Base-by-base conservation (phyloP, 805 yeast species). In the Kuraishia floccosa region DNA sequence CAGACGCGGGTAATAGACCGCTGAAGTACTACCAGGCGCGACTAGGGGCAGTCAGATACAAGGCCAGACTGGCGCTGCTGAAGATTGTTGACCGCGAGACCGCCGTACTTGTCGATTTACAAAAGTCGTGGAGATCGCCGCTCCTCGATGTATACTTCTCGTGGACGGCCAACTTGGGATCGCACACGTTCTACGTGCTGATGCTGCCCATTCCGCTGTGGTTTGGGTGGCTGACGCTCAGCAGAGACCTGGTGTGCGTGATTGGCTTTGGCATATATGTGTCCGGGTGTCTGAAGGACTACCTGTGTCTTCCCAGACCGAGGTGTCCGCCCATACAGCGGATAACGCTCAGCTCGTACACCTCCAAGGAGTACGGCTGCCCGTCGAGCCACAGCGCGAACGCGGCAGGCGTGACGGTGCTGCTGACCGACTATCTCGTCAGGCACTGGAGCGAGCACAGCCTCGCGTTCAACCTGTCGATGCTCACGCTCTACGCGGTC, bases 301-400 rank as follows among this genome's bases (percentile, higher is more conserved):
- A 65, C 41, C 63, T 86, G 43, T 89, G 97, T 47, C 60, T 89
- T 30, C 98, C 98, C 14, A 63, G 98, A 37, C 98, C 98, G 2
- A 56, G 72, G 36, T 78, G 94, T 2, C 97, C 98, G 2, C 97
- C 98, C 0, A 54, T 89, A 25, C 83, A 78, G 47, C 65, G 98
- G 44, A 76, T 89, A 42, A 86, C 97, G 7, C 68, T 89, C 74
- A 76, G 87, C 35, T 78, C 80, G n/a, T 83, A 84, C 41, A 91
- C 97, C 0, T 71, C 94, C 3, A 73, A 79, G 44, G 98, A 89
- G 51, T 89, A 89, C 52, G 98, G 98, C 3, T 85, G 87, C 43
- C 98, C 97, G 1, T 74, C 86, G 25, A 78, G 93, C 3, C 98
- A 89, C 52, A 68, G 89, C n/a, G 93, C 96, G 21, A 91, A 89